A percentile compares a stretch with the other conserved stretches of the same genome.
phyloP scores from a whole-genome alignment of 495 filamentous ascomycete genomes.

The Penicillium pancosmium region DNA sequence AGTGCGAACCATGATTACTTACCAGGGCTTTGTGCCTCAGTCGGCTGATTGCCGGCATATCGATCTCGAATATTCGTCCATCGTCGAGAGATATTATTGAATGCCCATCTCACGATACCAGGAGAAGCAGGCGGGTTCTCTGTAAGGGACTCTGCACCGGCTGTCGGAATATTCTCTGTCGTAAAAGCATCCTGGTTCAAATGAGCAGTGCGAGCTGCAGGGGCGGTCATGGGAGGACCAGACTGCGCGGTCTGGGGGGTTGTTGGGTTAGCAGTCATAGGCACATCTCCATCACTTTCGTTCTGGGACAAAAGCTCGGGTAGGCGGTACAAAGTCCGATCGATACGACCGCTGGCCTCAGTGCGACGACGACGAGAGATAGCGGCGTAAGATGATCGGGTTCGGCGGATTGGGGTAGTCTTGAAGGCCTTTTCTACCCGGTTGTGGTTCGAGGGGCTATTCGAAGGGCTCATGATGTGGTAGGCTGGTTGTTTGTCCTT shows the following conservation, averaged over 20 bases:
- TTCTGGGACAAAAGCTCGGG: conserved; percentile 35
- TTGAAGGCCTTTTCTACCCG: neutral
- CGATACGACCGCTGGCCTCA: conserved; percentile 34
- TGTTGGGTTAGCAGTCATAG: conserved; percentile 2
- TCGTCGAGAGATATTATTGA: conserved; percentile 22
- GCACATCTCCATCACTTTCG: conserved; percentile 11
- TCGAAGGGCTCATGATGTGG: neutral
- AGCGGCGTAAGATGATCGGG: conserved; percentile 28
- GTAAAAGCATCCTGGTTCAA: neutral
- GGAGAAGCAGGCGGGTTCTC: neutral
- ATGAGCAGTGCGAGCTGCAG: neutral
- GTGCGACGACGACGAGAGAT: conserved; percentile 34
- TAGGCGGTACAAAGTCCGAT: conserved; percentile 40
- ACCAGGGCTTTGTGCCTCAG: neutral
- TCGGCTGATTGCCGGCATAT: neutral
- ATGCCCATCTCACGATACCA: conserved; percentile 16
- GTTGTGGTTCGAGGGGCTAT: conserved; percentile 6
- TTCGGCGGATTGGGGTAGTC: conserved; percentile 15
- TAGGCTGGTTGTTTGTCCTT: neutral
- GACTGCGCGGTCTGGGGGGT: neutral
- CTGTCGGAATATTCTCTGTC: no score
- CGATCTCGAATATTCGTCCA: conserved; percentile 25
- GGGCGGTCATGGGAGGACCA: conserved; percentile 12
- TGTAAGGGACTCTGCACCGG: neutral
- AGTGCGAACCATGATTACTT: neutral